Evolutionary conservation across 1,284 basidiomycete species (phyloP), one percentile per base, ranked within the genome.

Genomic region (Pyrrhoderma noxium): DNA sequence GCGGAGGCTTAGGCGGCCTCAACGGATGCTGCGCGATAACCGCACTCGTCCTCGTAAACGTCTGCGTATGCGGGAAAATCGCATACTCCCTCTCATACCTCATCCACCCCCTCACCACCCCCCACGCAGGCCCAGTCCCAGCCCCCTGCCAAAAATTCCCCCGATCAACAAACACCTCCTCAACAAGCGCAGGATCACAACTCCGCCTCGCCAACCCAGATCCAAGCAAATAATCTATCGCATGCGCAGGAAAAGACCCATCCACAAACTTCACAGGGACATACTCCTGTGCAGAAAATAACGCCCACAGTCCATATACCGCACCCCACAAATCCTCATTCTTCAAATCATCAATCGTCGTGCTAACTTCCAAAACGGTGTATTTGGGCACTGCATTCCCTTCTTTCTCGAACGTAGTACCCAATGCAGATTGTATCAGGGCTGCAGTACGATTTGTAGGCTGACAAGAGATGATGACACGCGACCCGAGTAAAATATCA

Each of bases 121-220:
- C 66, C 53, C 53, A 54, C n/a, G 27, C 25, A 2, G 51, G 41
- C 0, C 55, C 59, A 5, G 67, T 71, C 9, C 76, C 76, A 1
- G 74, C 76, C 7, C 71, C 77, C 58, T 79, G 76, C 76, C 76
- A 79, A 62, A 79, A 79, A 2, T 71, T 62, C 1, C 67, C 64
- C 37, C 74, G 65, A 13, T 66, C 65, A 46, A 79, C 64, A 59
- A 75, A 74, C 43, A 72, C 40, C 44, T 52, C 50, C 8, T 40
- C 27, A 3, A 47, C 51, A 31, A 31, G 7, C 9, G n/a, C 8
- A 13, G 47, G 47, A 27, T 49, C 46, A 21, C 45, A 38, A n/a
- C 42, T 44, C n/a, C 40, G 25, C 19, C 63, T 51, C 27, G 60
- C 66, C 13, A 67, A 50, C 1, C 66, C 58, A 8, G 65, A 58